Percentiles rank a stretch among this genome's conserved stretches.
phyloP scores from a whole-genome alignment of 2,329 filamentous ascomycete species.

The Rhynchosporium agropyri region DNA sequence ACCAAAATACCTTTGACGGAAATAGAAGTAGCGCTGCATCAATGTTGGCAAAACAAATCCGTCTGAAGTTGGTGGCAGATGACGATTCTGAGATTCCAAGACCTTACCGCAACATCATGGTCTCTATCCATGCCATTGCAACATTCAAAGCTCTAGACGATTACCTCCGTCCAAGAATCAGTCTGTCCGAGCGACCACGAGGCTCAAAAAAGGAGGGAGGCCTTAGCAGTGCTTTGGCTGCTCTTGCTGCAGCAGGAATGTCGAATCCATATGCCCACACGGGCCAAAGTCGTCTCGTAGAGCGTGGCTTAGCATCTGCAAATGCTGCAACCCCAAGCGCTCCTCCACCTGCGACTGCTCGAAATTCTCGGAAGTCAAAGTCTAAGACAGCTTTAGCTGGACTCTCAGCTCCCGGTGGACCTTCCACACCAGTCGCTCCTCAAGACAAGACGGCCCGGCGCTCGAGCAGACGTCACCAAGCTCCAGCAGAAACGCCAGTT shows the following conservation, averaged over 20 bases:
- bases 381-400: constrained; percentile 50
- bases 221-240: constrained; percentile 69
- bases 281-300: constrained; percentile 38
- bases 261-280: constrained; percentile 48
- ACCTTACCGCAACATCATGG: constrained; percentile 91
- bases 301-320: constrained; percentile 37
- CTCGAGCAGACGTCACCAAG: constrained; percentile 60
- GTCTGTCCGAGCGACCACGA: constrained; percentile 72
- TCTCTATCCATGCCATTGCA: constrained; percentile 96
- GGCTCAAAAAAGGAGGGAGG: constrained; percentile 63
- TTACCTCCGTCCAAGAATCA: constrained; percentile 89
- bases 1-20: constrained; percentile 87
- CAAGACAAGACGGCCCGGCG: constrained; percentile 65
- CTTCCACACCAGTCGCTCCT: constrained; percentile 47
- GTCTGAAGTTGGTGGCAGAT: constrained; percentile 84
- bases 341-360: constrained; percentile 44
- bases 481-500: constrained; percentile 54
- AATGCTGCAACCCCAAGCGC: constrained; percentile 44
- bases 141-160: constrained; percentile 97
- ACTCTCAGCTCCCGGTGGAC: constrained; percentile 48
- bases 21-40: constrained; percentile 89
- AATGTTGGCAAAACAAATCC: constrained; percentile 95
- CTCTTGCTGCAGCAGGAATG: constrained; percentile 73
- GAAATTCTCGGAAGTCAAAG: constrained; percentile 44
- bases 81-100: constrained; percentile 88